phyloP scores from a whole-genome alignment of 2,329 filamentous ascomycete species.

The Fonsecaea nubica region DNA sequence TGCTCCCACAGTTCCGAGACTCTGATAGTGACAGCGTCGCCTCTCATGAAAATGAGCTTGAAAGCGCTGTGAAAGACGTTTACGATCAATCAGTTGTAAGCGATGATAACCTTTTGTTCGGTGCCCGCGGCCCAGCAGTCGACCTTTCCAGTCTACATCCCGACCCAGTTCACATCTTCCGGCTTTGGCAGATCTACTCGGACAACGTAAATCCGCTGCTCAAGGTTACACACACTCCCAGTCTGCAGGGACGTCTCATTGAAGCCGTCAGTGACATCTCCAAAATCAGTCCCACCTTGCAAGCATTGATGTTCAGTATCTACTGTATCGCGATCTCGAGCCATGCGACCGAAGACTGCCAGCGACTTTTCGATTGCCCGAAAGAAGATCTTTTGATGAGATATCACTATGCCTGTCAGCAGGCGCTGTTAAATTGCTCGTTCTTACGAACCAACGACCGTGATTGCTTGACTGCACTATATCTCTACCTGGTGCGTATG shows the following conservation, averaged over 20 bases:
- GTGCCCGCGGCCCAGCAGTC: slow-evolving; percentile 49
- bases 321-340: slow-evolving; percentile 67
- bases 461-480: slow-evolving; percentile 60
- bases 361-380: slow-evolving; percentile 48
- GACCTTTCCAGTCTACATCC: slow-evolving; percentile 50
- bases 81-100: slow-evolving; percentile 55
- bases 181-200: slow-evolving; percentile 71
- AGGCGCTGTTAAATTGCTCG: slow-evolving; percentile 54
- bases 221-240: slow-evolving; percentile 72
- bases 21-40: slow-evolving; percentile 44
- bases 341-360: slow-evolving; percentile 62
- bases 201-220: slow-evolving; percentile 72
- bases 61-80: slow-evolving; percentile 50
- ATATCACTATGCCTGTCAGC: slow-evolving; percentile 56
- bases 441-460: slow-evolving; percentile 50
- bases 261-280: slow-evolving; percentile 64
- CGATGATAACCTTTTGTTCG: slow-evolving; percentile 62
- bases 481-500: slow-evolving; percentile 62
- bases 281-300: slow-evolving; percentile 63
- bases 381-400: slow-evolving; percentile 53
- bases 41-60: slow-evolving; percentile 46
- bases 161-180: slow-evolving; percentile 61
- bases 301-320: slow-evolving; percentile 73
- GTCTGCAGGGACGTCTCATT: slow-evolving; percentile 67
- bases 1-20: slow-evolving; percentile 39